Conservation (phyloP, 2,329 filamentous ascomycete species). For the Colletotrichum sp. region DNA sequence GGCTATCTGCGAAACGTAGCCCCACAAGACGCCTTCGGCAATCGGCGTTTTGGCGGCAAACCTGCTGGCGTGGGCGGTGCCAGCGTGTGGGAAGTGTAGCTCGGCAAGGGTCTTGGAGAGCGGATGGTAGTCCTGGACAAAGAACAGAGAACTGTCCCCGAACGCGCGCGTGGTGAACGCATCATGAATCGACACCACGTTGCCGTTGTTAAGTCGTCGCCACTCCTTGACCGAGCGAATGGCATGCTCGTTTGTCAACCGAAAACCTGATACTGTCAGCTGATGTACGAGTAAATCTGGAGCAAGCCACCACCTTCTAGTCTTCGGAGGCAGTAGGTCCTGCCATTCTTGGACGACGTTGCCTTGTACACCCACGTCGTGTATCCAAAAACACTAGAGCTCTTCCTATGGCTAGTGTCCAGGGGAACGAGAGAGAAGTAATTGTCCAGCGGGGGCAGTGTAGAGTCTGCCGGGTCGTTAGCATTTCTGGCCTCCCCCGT, state of each 20-base stretch:
- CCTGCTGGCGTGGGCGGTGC: conserved; percentile 45
- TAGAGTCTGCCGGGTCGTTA: conserved; percentile 45
- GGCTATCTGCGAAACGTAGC: conserved; percentile 89
- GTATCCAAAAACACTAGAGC: conserved; percentile 81
- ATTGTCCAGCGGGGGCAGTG: conserved; percentile 80
- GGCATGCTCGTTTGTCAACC: conserved; percentile 86
- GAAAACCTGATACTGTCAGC: conserved; percentile 63
- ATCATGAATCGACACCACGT: conserved; percentile 85
- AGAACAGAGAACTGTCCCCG: conserved; percentile 91
- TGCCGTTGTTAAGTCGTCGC: conserved; percentile 83
- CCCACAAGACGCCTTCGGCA: conserved; percentile 82
- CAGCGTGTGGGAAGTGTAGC: conserved; percentile 65
- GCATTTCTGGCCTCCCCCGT: neutral
- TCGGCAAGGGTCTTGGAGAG: conserved; percentile 89
- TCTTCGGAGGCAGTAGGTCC: conserved; percentile 84
- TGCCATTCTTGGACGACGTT: conserved; percentile 84
- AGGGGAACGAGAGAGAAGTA: conserved; percentile 93
- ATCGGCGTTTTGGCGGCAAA: conserved; percentile 53
- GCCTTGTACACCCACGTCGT: conserved; percentile 97
- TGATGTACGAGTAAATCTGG: conserved; percentile 6
- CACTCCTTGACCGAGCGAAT: conserved; percentile 87
- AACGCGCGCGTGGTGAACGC: conserved; percentile 94
- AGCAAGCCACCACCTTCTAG: conserved; percentile 68
- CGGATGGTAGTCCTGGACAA: conserved; percentile 93
- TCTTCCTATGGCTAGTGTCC: conserved; percentile 81